These are phyloP conservation scores for Hortaea werneckii DNA, from an alignment of 2,329 filamentous ascomycete species.

Conservation along the genomic window DNA sequence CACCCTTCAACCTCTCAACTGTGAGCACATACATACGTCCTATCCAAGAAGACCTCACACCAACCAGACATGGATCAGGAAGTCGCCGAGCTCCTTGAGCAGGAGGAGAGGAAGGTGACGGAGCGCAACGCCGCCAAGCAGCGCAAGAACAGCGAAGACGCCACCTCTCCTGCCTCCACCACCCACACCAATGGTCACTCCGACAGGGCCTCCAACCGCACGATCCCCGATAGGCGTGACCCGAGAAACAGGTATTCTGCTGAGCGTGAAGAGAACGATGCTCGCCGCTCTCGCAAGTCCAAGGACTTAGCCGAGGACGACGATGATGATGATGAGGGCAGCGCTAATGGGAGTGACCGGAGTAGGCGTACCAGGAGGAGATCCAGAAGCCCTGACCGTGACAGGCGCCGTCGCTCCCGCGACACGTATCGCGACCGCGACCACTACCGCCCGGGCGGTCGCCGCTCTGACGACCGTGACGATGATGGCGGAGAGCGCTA, in stretches of 20 bases:
- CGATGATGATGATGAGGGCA: conserved; percentile 22
- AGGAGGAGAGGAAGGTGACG: conserved; percentile 17
- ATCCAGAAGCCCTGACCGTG: conserved; percentile 8
- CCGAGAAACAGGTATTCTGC: conserved; percentile 13
- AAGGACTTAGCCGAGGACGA: conserved; percentile 19
- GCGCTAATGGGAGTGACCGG: conserved; percentile 28
- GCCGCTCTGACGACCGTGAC: conserved; percentile 9
- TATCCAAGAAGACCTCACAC: conserved; percentile 3
- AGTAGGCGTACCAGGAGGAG: conserved; percentile 16
- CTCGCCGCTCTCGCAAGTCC: conserved; percentile 24
- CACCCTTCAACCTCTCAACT: not conserved
- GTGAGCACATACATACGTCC: conserved; percentile 8
- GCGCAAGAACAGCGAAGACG: conserved; percentile 2
- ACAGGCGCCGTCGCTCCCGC: conserved; percentile 1
- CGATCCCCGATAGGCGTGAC: conserved; percentile 9
- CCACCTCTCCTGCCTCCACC: conserved; percentile 1
- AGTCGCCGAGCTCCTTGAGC: conserved; percentile 21
- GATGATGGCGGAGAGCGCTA: conserved; percentile 2
- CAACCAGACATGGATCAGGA: conserved; percentile 6
- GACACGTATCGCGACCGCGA: conserved; percentile 8
- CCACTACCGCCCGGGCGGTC: conserved; percentile 29
- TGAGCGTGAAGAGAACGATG: conserved; percentile 25
- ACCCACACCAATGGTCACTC: conserved; percentile 5
- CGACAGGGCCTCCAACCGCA: conserved; percentile 6
- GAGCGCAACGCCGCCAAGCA: conserved; percentile 7